Evolutionary conservation across 176 grass and related monocot species (phyloP), one percentile per base, ranked within the genome.

Genomic region (Paspalum notatum): DNA sequence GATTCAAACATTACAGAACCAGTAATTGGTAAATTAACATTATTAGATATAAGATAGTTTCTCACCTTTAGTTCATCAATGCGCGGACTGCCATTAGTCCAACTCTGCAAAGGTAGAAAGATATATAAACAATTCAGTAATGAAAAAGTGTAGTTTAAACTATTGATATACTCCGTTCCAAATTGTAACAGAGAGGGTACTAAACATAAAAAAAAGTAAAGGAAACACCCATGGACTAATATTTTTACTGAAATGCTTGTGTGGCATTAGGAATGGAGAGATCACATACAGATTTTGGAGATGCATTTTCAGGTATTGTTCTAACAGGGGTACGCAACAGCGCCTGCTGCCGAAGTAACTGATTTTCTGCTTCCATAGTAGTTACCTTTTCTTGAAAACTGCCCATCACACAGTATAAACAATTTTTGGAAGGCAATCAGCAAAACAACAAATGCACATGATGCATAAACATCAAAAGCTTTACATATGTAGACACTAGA

Each of bases 361-460:
- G 92, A 80, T 95, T 93, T 92, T 98, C 95, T 56, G 88, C 90
- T 89, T 93, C 95, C 92, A 95, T 93, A 81, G 73, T 94, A 48
- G 90, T 88, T 32, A 98, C 59, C 79, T 98, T 98, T 67, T 91
- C 88, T 89, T 93, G 85, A 78, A 98, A 89, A 80, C 95, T 98
- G 79, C 51, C 51, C 53, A 73, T 64, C 57, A 77, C 1, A 40
- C 22, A 82, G 6, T 48, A 48, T 7, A 55, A 76, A 55, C 8
- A 24, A 73, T 26, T 56, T 66, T 68, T 12, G 37, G 50, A 81
- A 81, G 54, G 16, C 55, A 80, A 77, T 78, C 22, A 14, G 63
- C 43, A 80, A 81, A 66, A 59, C 12, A 32, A 75, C 17, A 64
- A 20, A 68, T 38, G n/a, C 17, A 42, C 37, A 80, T 32, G 62